Base-by-base conservation (phyloP, 768 basidiomycete genomes). In the Tricholoma saponaceum region DNA sequence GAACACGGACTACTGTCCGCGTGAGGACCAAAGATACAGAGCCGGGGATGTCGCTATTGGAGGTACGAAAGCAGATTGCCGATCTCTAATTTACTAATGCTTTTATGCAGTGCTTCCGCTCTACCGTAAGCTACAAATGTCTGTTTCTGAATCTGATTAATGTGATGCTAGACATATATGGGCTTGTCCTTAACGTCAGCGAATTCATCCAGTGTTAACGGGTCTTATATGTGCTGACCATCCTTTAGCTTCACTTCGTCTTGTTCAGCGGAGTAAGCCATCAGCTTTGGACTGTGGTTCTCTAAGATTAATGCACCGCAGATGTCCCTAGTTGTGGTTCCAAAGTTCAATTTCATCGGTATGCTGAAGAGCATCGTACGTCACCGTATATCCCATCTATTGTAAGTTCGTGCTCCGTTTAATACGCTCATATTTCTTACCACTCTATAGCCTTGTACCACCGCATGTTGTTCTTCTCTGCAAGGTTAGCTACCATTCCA, bases 31-130 rank as follows among this genome's bases (percentile, higher is more conserved):
- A 41, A 73, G 85, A 28, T 86, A 79, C 64, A 76, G 78, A 55
- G 77, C 83, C 3, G 86, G 87, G 4, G 87, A 89, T 64, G 72
- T 84, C 6, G 79, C 80, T 9, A 74, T 81, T 52, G 85, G 76
- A 68, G 84, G 86, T 86, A 50, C 22, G 22, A 51, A 10, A 18
- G 18, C n/a, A 10, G 22, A 33, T 47, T 49, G 61, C 43, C 47
- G 52, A 30, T 25, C 52, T 41, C 46, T 30, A 16, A 20, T 9
- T 18, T 20, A 22, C 53, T 54, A 39, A 28, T 28, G 26, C n/a
- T 7, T 50, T n/a, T 32, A n/a, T 16, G 28, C 32, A 85, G 85
- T 83, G 22, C 72, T 87, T 22, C 85, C 85, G 13, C 62, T 87
- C 8, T 87, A 82, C 66, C 85, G 85, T 86, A 65, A 67, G 82